Evolutionary conservation across 495 filamentous ascomycete species (phyloP).

Genomic region (Acidiella bohemica): DNA sequence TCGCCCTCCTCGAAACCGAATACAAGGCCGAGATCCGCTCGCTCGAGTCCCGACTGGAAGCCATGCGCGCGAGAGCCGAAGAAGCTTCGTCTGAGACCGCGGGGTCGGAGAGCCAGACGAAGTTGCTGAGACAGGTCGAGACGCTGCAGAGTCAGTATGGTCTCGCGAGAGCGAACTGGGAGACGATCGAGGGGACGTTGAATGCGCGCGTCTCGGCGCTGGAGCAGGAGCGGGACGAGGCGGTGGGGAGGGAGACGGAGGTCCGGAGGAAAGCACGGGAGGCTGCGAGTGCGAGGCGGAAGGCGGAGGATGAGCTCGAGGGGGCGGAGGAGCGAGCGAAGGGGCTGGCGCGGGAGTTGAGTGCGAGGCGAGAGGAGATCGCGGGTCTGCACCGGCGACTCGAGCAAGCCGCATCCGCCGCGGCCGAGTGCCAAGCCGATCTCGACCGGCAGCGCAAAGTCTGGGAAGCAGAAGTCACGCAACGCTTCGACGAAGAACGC

Average conservation of each 20-base stretch:
- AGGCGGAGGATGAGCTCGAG: conserved; percentile 73
- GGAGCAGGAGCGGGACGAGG: conserved; percentile 83
- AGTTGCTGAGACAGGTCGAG: conserved; percentile 86
- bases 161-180: conserved; percentile 92
- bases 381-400: conserved; percentile 49
- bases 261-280: conserved; percentile 77
- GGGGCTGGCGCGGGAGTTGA: conserved; percentile 42
- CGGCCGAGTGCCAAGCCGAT: conserved; percentile 45
- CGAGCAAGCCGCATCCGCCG: conserved; percentile 49
- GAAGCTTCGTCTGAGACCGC: conserved; percentile 68
- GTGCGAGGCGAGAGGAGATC: conserved; percentile 49
- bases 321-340: conserved; percentile 49
- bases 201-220: conserved; percentile 56
- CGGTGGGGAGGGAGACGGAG: conserved; percentile 68
- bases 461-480: conserved; percentile 46
- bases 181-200: conserved; percentile 77
- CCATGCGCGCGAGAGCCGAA: conserved; percentile 70
- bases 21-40: conserved; percentile 65
- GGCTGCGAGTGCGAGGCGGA: conserved; percentile 56
- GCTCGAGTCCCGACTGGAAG: conserved; percentile 83
- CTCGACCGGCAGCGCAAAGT: conserved; percentile 57
- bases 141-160: conserved; percentile 92
- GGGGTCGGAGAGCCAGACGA: conserved; percentile 59
- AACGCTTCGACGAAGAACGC: conserved; percentile 58
- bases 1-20: conserved; percentile 58